Evolutionary conservation across 2,329 filamentous ascomycete genomes (phyloP).

Genomic region (Calonectria montana): DNA sequence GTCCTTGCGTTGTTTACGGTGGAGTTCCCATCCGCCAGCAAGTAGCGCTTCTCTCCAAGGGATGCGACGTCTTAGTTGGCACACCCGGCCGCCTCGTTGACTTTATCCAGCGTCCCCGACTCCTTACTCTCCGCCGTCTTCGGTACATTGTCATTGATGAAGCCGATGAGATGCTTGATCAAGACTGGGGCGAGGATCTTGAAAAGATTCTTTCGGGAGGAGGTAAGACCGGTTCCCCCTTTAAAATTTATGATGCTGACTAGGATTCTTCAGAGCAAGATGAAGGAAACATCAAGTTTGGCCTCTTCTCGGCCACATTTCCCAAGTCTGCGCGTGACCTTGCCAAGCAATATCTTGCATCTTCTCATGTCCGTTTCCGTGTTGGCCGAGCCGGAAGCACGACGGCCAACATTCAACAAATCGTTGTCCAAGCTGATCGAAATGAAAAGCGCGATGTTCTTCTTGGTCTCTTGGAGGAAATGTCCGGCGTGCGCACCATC

Average conservation of each 20-base stretch:
- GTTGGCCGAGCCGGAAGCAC: constrained; percentile 89
- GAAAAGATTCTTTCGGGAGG: constrained; percentile 81
- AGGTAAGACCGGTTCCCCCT: constrained; percentile 65
- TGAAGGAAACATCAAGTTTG: constrained; percentile 73
- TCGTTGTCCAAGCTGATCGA: constrained; percentile 75
- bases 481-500: constrained; percentile 81
- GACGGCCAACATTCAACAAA: constrained; percentile 85
- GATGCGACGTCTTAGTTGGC: constrained; percentile 89
- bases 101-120: constrained; percentile 78
- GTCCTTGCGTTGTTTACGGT: constrained; percentile 90
- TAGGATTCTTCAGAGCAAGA: constrained; percentile 72
- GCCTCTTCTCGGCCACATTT: constrained; percentile 97
- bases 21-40: constrained; percentile 80
- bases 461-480: constrained; percentile 76
- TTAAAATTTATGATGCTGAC: constrained; percentile 20
- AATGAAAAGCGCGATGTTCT: constrained; percentile 76
- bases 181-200: constrained; percentile 83
- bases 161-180: constrained; percentile 89
- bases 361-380: constrained; percentile 81
- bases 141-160: constrained; percentile 90
- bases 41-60: constrained; percentile 77
- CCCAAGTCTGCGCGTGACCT: constrained; percentile 81
- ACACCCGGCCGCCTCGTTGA: constrained; percentile 89
- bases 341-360: constrained; percentile 79
- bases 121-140: constrained; percentile 80